Evolutionary conservation across 495 filamentous ascomycete species (phyloP), one percentile per base, ranked within the genome.

Genomic region (Bombardia bombarda): DNA sequence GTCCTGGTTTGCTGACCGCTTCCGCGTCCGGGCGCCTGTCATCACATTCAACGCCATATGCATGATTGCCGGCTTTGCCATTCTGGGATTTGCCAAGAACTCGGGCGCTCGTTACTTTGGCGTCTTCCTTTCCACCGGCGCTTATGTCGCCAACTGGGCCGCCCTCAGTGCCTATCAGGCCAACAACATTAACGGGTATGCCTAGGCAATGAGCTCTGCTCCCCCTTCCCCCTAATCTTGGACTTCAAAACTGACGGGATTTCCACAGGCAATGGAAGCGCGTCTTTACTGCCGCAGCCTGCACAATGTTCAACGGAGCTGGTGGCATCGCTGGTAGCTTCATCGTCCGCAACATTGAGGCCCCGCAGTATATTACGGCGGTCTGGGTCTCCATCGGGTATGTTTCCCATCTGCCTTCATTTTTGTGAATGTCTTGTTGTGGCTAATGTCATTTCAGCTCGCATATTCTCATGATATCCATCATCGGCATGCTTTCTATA

Each of bases 111-210:
- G 84, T 17, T 89, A 87, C 51, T 65, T 86, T 17, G 85, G 84
- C 2, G 81, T 80, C 0, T 88, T 79, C 55, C 72, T 90, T 2
- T 80, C 84, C 0, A 88, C 84, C 0, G 85, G 85, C 0, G 83
- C 84, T 0, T 90, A 88, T 49, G 73, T 90, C 3, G 79, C 75
- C 3, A 90, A 90, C 47, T 90, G 85, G 84, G 83, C 84, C 0
- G 85, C 83, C 2, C 61, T 89, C 40, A 85, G 78, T 50, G 77
- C 83, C 0, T 89, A 83, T 48, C 79, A 84, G 51, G 75, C 78
- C 3, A 84, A 80, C 52, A 87, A 87, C 53, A 75, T 86, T 21
- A 74, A 73, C 8, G 79, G 56, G 52, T 58, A 50, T 20, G 46
- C 44, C 24, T 6, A 12, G 7, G n/a, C n/a, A n/a, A n/a, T 3